Evolutionary conservation across 371 early-diverging fungal genomes (phyloP).

Genomic region (Hamiltosporidium tvaerminnensis): DNA sequence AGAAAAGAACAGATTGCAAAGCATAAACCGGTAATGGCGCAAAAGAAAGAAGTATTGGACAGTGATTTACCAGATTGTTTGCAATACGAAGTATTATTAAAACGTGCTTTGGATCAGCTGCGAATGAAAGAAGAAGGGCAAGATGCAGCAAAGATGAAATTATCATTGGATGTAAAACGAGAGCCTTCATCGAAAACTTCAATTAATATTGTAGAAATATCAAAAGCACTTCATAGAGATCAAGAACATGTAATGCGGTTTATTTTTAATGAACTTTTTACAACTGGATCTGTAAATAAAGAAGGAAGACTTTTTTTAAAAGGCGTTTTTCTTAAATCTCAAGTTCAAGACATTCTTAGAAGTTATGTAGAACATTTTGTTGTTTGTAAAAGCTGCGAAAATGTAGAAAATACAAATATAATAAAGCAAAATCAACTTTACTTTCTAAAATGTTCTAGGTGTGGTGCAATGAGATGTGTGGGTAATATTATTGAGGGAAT

Average conservation of each 20-base stretch:
- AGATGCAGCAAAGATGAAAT: slow-evolving; percentile 23
- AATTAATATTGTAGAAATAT: slow-evolving; percentile 44
- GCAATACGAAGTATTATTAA: too few species aligned
- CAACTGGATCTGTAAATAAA: slow-evolving; percentile 48
- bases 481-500: slow-evolving; percentile 34
- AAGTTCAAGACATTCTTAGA: slow-evolving; percentile 45
- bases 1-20: too few species aligned
- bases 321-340: slow-evolving; percentile 42
- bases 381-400: slow-evolving; percentile 44
- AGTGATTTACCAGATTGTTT: too few species aligned
- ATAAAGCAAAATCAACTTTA: slow-evolving; percentile 48
- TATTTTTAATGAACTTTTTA: slow-evolving; percentile 38
- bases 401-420: slow-evolving; percentile 42
- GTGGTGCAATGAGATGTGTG: slow-evolving; percentile 43
- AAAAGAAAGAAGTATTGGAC: too few species aligned
- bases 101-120: too few species aligned
- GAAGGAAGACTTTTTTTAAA: slow-evolving; percentile 47
- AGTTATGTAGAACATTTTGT: slow-evolving; percentile 51
- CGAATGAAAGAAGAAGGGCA: too few species aligned
- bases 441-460: slow-evolving; percentile 48
- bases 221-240: slow-evolving; percentile 35
- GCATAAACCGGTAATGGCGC: too few species aligned
- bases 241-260: slow-evolving; percentile 39
- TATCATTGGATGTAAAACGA: slow-evolving; percentile 47
- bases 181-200: slow-evolving; percentile 43